phyloP scores from a whole-genome alignment of 148 eudicot genomes.

The Rhododendron kiyosumense region DNA sequence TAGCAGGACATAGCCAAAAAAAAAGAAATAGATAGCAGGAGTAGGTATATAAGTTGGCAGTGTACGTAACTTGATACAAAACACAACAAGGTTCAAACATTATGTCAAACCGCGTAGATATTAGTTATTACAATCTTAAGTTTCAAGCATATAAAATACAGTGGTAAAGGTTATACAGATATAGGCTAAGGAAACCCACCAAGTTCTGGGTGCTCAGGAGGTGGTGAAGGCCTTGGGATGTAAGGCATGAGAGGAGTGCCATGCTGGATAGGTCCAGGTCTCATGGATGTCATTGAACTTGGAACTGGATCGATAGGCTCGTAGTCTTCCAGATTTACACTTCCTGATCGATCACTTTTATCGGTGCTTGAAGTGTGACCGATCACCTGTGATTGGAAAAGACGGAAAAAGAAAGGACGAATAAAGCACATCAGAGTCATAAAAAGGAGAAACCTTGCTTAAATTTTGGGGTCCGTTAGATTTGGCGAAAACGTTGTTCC shows the following conservation, averaged over 20 bases:
- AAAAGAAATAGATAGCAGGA: background rate
- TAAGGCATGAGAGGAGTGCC: constrained; percentile 50
- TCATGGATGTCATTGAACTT: constrained; percentile 39
- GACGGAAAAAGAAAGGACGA: background rate
- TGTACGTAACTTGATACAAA: background rate
- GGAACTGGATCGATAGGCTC: constrained; percentile 38
- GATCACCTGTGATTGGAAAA: background rate
- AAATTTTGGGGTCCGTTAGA: background rate
- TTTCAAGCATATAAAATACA: background rate
- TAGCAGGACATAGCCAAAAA: too few species aligned
- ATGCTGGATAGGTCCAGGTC: constrained; percentile 42
- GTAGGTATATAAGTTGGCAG: background rate
- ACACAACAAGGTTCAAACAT: background rate
- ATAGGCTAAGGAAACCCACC: constrained; percentile 11
- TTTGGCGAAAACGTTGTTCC: background rate
- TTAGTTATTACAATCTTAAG: constrained; percentile 7
- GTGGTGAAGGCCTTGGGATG: constrained; percentile 38
- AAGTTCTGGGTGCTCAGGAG: constrained; percentile 21
- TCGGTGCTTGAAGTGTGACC: constrained; percentile 2
- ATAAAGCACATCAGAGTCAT: background rate
- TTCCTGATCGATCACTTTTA: background rate
- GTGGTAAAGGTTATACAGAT: background rate
- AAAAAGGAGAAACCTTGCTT: background rate
- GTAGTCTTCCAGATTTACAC: constrained; percentile 9
- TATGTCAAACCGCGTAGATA: background rate